Base-by-base conservation (phyloP, 306 rosid genomes). In the Mimosa bimucronata region DNA sequence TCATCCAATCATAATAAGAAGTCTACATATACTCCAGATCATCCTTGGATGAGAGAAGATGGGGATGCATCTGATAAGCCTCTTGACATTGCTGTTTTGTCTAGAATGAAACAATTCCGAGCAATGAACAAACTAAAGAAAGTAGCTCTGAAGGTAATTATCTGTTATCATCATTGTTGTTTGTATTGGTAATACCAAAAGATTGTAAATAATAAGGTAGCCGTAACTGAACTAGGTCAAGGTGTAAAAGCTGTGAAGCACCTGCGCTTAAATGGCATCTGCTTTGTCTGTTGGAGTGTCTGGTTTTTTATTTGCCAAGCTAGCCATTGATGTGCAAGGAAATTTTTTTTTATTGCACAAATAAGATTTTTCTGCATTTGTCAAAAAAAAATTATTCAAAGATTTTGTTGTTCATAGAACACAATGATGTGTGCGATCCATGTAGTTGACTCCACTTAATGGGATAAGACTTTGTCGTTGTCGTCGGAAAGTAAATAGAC, bases 91-190 rank as follows among this genome's bases (percentile, higher is more conserved):
- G 94, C 97, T 73, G 98, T 94, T 78, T 85, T 94, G 80, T 76
- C 90, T 66, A 91, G 98, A 91, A 91, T 94, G 94, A 94, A 94
- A 71, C 98, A 94, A 88, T 94, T 94, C 85, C 88, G 97, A 65
- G 98, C 98, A 81, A 94, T 92, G 98, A 94, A 94, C 94, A 94
- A 92, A 85, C 92, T 94, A 58, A 94, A 94, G 84, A 92, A 94
- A 91, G 97, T 94, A 55, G 98, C 98, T 76, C 81, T 94, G 71
- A 92, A 94, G 97, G 98, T 95, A 79, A 74, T 37, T n/a, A 66
- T 69, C 53, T 16, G 67, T 12, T 78, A 44, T 80, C n/a, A 72
- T 60, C 48, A 18, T 58, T 57, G 31, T 79, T 65, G 11, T 69
- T 71, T 85, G 52, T 68, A 34, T 40, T 29, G 3, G 40, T 38